Evolutionary conservation across 2,329 filamentous ascomycete genomes (phyloP).

Genomic region (Talaromyces verruculosus): DNA sequence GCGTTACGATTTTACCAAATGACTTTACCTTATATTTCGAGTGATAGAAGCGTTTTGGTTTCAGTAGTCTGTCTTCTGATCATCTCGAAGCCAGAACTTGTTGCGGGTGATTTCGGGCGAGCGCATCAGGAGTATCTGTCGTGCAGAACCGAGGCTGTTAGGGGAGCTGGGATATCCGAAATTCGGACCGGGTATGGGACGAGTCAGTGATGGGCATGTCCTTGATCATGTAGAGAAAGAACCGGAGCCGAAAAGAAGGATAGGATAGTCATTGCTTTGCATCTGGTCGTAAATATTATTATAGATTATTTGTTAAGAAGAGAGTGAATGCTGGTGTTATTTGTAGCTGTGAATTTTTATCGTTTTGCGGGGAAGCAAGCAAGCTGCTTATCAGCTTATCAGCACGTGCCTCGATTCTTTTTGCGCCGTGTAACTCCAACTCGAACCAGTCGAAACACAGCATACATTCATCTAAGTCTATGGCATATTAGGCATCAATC

Average conservation of each 20-base stretch:
- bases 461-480: not conserved
- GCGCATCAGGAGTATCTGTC: not conserved
- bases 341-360: slow-evolving; percentile 8
- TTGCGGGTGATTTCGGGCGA: slow-evolving; percentile 20
- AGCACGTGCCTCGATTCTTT: slow-evolving; percentile 18
- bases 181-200: slow-evolving; percentile 2
- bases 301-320: not conserved
- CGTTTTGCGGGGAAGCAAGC: slow-evolving; percentile 18
- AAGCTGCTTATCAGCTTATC: slow-evolving; percentile 20
- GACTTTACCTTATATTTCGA: not conserved
- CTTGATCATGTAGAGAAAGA: not conserved
- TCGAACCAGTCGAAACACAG: not conserved
- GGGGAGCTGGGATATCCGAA: slow-evolving; percentile 7
- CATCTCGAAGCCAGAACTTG: not conserved
- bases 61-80: slow-evolving; percentile 9
- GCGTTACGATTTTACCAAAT: not conserved
- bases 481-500: not conserved
- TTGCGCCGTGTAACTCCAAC: not conserved
- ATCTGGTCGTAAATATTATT: not conserved
- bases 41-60: not conserved
- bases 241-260: not conserved
- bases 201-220: not conserved
- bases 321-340: not conserved
- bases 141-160: slow-evolving; percentile 19
- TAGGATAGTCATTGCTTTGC: not conserved